These are phyloP conservation scores for Claviceps sp. DNA, from an alignment of 2,329 filamentous ascomycete species.

Conservation along the genomic window DNA sequence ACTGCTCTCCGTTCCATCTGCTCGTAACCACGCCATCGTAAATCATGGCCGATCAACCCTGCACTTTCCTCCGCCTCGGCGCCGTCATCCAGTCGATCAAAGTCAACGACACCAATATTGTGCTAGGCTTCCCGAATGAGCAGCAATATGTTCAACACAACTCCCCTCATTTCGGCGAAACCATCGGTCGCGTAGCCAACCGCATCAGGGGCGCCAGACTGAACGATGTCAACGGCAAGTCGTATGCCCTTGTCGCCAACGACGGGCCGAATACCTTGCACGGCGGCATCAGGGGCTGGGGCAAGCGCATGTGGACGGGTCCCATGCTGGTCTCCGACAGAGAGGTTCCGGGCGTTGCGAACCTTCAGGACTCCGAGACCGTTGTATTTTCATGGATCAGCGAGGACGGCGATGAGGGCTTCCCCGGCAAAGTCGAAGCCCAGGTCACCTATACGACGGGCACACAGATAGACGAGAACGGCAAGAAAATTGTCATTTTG, in stretches of 20 bases:
- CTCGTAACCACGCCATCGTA: neutral
- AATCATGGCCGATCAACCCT: slow-evolving; percentile 33
- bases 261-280: slow-evolving; percentile 66
- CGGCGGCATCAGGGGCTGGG: slow-evolving; percentile 65
- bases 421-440: slow-evolving; percentile 71
- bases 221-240: slow-evolving; percentile 54
- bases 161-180: slow-evolving; percentile 76
- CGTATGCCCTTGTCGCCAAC: slow-evolving; percentile 61
- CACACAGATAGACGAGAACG: slow-evolving; percentile 46
- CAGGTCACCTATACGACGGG: slow-evolving; percentile 67
- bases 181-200: slow-evolving; percentile 77
- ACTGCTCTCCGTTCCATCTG: too few relatives aligned
- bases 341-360: slow-evolving; percentile 34
- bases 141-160: slow-evolving; percentile 66
- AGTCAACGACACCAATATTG: slow-evolving; percentile 71
- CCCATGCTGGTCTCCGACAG: slow-evolving; percentile 46
- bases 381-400: slow-evolving; percentile 54
- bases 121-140: slow-evolving; percentile 68
- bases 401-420: slow-evolving; percentile 76
- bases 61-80: slow-evolving; percentile 59
- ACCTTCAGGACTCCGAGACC: slow-evolving; percentile 48
- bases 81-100: slow-evolving; percentile 72
- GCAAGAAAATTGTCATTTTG: slow-evolving; percentile 55
- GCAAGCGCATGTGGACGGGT: slow-evolving; percentile 63
- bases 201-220: slow-evolving; percentile 62